Evolutionary conservation across 495 filamentous ascomycete genomes (phyloP), one percentile per base, ranked within the genome.

Genomic region (Evansstolkia leycettana): DNA sequence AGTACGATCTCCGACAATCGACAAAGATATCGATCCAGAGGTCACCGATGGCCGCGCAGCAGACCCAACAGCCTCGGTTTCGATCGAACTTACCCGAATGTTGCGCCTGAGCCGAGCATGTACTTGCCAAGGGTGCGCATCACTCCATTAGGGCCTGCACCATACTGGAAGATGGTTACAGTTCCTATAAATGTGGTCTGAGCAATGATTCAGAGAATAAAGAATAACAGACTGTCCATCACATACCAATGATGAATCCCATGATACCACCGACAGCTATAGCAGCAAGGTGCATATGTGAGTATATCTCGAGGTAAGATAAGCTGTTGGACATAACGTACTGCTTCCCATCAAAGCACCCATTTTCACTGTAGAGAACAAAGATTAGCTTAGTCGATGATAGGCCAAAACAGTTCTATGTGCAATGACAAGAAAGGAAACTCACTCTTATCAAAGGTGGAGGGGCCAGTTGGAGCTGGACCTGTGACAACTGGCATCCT

Each of bases 271-370:
- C 90, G 33, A 96, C 90, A 53, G 84, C 88, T 96, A 50, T 11
- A 33, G 17, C 5, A 16, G 17, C 5, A 5, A 17, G 17, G 5
- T 3, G n/a, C n/a, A n/a, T 23, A 17, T 11, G 12, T 39, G 35
- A 40, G 13, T 37, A 38, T 38, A 45, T 38, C 37, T 37, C 12
- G 17, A 43, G 28, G 15, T 28, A n/a, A 25, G 34, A 24, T 9
- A 23, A 28, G 16, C n/a, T n/a, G n/a, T 36, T 42, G 31, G 41
- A 23, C 33, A 19, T 27, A 19, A 72, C 86, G 38, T 81, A 94
- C 89, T 88, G 37, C 86, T 84, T 40, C 90, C 90, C 84, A 96
- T 94, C 80, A 98, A 75, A 38, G 80, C 85, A 39, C 90, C 90
- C 84, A 95, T 92, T 69, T 92, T 95, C 62, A 89, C 90, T 98